A percentile compares a stretch with the other conserved stretches of the same genome.
phyloP scores from a whole-genome alignment of 2,329 filamentous ascomycete species.

The Neopestalotiopsis rosae region DNA sequence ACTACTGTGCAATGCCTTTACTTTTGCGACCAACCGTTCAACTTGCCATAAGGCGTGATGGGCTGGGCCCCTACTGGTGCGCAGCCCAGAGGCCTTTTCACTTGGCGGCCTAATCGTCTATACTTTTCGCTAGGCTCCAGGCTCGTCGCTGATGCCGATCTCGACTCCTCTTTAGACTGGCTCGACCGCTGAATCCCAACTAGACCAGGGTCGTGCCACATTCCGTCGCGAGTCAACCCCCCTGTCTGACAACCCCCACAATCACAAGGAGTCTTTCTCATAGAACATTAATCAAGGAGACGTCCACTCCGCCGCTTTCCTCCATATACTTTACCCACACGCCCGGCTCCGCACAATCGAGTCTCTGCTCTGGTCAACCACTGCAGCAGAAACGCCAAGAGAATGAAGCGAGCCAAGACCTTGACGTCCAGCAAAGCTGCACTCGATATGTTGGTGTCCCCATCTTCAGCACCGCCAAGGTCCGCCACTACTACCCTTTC shows the following conservation, averaged over 20 bases:
- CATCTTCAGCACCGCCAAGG: background rate
- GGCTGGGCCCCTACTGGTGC: background rate
- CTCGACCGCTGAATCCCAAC: background rate
- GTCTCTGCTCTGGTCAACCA: background rate
- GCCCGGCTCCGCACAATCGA: background rate
- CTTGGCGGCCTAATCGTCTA: background rate
- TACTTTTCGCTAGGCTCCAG: background rate
- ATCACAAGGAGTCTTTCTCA: background rate
- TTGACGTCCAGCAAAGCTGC: slow-evolving; percentile 2
- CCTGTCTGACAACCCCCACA: slow-evolving; percentile 4
- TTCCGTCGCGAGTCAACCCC: slow-evolving; percentile 10
- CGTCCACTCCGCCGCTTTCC: background rate
- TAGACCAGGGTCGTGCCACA: slow-evolving; percentile 10
- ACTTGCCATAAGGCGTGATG: slow-evolving; percentile 2
- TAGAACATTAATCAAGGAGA: background rate
- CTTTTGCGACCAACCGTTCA: no score
- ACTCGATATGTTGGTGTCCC: slow-evolving; percentile 4
- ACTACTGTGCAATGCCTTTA: no score
- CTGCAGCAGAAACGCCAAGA: background rate
- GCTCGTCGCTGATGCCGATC: background rate
- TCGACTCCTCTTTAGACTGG: slow-evolving; percentile 7
- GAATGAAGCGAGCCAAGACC: slow-evolving; percentile 14
- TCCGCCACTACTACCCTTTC: background rate
- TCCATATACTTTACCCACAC: background rate
- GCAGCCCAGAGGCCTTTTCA: background rate